Conservation (phyloP, 305 asterid species). For the Fraxinus sp. region DNA sequence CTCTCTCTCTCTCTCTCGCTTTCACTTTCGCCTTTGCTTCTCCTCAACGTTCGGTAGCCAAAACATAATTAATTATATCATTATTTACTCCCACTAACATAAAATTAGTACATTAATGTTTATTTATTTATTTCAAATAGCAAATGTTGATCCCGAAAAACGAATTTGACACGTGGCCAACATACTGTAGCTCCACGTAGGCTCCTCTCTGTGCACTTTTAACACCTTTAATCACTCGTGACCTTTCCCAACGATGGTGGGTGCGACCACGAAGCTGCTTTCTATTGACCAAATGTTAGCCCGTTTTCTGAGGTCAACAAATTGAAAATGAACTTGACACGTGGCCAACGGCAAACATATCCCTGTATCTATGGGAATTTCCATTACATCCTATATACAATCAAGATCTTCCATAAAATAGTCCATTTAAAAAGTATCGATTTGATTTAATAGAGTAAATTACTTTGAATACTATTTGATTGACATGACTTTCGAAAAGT, state of each 20-base stretch:
- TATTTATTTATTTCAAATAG: not conserved
- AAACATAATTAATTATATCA: not conserved
- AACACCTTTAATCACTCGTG: not conserved
- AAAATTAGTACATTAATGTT: not conserved
- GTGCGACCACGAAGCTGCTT: not conserved
- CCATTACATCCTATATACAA: not conserved
- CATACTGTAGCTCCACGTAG: not conserved
- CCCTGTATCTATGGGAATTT: not conserved
- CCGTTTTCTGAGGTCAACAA: too few relatives aligned
- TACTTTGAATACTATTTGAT: not conserved
- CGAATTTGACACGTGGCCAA: not conserved
- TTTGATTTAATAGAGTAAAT: not conserved
- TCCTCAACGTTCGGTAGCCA: conserved; percentile 42
- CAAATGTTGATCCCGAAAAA: not conserved
- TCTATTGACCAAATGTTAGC: too few relatives aligned
- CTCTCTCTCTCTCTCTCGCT: not conserved
- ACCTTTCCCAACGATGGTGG: not conserved
- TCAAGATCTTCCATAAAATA: not conserved
- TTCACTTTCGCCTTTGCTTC: conserved; percentile 46
- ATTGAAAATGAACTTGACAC: too few relatives aligned
- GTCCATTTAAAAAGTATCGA: not conserved
- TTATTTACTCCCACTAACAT: not conserved
- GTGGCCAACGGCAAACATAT: not conserved
- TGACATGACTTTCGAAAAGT: not conserved
- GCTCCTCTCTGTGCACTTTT: not conserved